Conservation (phyloP, 345 rosid species). For the Dipteronia sinensis region DNA sequence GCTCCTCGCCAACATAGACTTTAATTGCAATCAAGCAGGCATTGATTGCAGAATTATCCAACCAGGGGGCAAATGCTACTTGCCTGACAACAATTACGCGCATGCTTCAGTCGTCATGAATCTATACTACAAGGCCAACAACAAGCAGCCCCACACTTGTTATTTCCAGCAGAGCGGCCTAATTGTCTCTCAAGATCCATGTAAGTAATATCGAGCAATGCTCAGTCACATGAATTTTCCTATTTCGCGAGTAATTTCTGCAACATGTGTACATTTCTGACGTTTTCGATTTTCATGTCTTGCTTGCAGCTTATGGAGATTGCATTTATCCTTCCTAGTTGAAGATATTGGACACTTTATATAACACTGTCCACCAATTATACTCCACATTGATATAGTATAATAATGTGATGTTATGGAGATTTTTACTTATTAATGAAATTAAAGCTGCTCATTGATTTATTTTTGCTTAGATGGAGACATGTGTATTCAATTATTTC, state of each 20-base stretch:
- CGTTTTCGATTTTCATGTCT: not conserved
- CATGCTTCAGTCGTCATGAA: slow-evolving; percentile 42
- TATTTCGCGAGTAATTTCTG: no score
- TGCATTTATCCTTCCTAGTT: not conserved
- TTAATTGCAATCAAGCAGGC: slow-evolving; percentile 29
- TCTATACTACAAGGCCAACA: slow-evolving; percentile 33
- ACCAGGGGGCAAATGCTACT: slow-evolving; percentile 38
- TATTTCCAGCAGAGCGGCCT: slow-evolving; percentile 35
- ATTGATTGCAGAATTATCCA: slow-evolving; percentile 35
- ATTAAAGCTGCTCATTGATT: not conserved
- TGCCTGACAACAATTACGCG: slow-evolving; percentile 21
- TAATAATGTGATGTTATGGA: not conserved
- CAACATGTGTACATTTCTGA: not conserved
- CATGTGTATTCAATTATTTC: not conserved
- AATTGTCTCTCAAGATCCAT: slow-evolving; percentile 10
- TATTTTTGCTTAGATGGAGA: not conserved
- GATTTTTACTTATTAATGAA: not conserved
- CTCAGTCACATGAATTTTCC: no score
- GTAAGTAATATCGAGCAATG: not conserved
- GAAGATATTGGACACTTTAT: not conserved
- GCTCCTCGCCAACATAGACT: slow-evolving; percentile 35
- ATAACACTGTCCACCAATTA: no score
- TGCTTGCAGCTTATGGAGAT: slow-evolving; percentile 9
- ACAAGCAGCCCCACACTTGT: slow-evolving; percentile 33
- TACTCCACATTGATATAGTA: not conserved